These are phyloP conservation scores for Aquilaria yunnanensis DNA, from an alignment of 345 rosid genomes.

Conservation along the genomic window DNA sequence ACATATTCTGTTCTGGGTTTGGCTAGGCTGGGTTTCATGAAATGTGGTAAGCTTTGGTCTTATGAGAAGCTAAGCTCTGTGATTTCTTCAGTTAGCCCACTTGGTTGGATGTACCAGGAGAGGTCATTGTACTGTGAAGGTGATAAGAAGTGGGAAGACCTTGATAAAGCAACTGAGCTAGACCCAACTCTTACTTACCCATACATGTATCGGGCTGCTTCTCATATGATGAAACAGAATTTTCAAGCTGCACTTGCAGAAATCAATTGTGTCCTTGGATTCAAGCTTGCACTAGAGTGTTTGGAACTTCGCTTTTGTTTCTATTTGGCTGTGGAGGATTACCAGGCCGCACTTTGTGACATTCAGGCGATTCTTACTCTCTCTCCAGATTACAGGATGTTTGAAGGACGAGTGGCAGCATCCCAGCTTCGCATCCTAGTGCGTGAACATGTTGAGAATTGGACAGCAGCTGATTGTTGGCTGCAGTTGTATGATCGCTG, in stretches of 20 bases:
- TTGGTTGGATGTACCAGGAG: slow-evolving; percentile 98
- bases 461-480: slow-evolving; percentile 99
- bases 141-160: slow-evolving; percentile 75
- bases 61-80: slow-evolving; percentile 77
- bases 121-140: slow-evolving; percentile 87
- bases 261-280: slow-evolving; percentile 81
- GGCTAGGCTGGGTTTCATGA: slow-evolving; percentile 65
- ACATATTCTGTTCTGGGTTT: slow-evolving; percentile 75
- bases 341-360: slow-evolving; percentile 82
- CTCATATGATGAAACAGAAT: slow-evolving; percentile 73
- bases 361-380: slow-evolving; percentile 92
- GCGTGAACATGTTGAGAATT: slow-evolving; percentile 78
- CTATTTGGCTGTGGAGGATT: slow-evolving; percentile 80
- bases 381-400: slow-evolving; percentile 83
- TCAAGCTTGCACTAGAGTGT: slow-evolving; percentile 91
- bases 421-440: slow-evolving; percentile 85
- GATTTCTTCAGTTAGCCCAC: slow-evolving; percentile 55
- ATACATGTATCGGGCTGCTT: slow-evolving; percentile 88
- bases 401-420: slow-evolving; percentile 90
- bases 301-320: slow-evolving; percentile 96
- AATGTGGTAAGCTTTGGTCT: slow-evolving; percentile 57
- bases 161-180: slow-evolving; percentile 72
- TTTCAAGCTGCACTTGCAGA: slow-evolving; percentile 76
- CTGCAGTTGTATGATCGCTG: slow-evolving; percentile 90
- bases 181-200: slow-evolving; percentile 96